Evolutionary conservation across 306 rosid genomes (phyloP).

Genomic region (Vigna unguiculata): DNA sequence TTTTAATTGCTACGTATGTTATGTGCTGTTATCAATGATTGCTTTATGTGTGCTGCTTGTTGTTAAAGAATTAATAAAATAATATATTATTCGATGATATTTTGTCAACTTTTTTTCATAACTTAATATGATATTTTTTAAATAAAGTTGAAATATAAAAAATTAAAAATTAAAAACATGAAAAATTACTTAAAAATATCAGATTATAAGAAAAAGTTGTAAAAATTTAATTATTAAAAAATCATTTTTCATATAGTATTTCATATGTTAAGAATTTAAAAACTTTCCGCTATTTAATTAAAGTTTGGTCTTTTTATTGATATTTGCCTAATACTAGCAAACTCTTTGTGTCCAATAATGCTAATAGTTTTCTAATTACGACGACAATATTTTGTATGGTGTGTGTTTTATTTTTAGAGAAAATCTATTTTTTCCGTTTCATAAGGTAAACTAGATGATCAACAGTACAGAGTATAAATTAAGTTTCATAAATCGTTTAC

Average conservation of each 20-base stretch:
- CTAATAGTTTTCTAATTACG: constrained; percentile 41
- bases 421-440: no score
- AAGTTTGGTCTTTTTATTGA: neutral
- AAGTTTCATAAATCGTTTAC: no score
- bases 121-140: no score
- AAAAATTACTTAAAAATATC: no score
- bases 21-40: neutral
- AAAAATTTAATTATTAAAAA: no score
- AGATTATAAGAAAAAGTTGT: no score
- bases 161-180: no score
- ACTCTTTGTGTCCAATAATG: constrained; percentile 55
- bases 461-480: no score
- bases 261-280: neutral
- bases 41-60: neutral
- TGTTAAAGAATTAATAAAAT: neutral
- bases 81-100: no score
- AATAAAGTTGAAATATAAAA: no score
- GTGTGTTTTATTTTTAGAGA: neutral
- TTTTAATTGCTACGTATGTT: neutral
- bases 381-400: neutral
- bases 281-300: neutral
- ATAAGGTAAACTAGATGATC: no score
- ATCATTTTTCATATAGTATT: neutral
- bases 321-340: neutral
- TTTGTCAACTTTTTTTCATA: no score